phyloP scores from a whole-genome alignment of 352 stramenopile genomes.

The Phytopythium montanum region DNA sequence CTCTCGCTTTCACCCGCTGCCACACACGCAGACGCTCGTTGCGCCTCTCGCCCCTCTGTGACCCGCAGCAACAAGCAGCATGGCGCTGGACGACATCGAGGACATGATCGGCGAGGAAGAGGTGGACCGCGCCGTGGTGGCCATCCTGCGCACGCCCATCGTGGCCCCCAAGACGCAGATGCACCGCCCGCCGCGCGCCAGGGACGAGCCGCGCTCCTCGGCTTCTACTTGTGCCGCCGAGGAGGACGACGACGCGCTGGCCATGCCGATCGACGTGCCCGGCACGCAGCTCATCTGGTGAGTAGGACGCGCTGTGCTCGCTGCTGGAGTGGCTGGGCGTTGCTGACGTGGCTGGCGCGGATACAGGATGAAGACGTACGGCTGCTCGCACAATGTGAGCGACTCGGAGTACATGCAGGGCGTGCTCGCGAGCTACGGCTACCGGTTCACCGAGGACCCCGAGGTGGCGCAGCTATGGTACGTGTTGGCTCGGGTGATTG shows the following conservation, averaged over 20 bases:
- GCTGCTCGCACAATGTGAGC: slow-evolving; percentile 92
- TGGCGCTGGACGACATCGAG: slow-evolving; percentile 67
- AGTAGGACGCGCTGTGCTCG: no score
- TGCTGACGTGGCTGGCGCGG: not conserved
- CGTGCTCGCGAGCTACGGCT: slow-evolving; percentile 88
- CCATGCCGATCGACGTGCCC: slow-evolving; percentile 27
- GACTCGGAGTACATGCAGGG: slow-evolving; percentile 95
- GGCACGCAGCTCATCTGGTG: slow-evolving; percentile 76
- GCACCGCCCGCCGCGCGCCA: slow-evolving; percentile 20
- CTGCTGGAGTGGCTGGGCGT: not conserved
- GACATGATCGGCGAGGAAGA: slow-evolving; percentile 78
- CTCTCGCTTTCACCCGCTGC: not conserved
- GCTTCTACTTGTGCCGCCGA: not conserved
- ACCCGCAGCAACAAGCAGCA: not conserved
- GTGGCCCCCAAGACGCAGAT: slow-evolving; percentile 56
- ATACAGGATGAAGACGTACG: slow-evolving; percentile 87
- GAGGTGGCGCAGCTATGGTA: slow-evolving; percentile 83
- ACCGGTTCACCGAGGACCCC: slow-evolving; percentile 72
- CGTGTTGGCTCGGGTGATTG: not conserved
- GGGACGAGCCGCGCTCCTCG: not conserved
- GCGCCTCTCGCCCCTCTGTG: not conserved
- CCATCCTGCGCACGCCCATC: slow-evolving; percentile 43
- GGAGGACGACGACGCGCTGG: slow-evolving; percentile 6
- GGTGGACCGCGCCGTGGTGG: slow-evolving; percentile 45
- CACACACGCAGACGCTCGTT: not conserved